Percentiles rank a stretch among this genome's conserved stretches.
These are phyloP conservation scores for Thuja plicata DNA, from an alignment of 83 land plant genomes.

Conservation along the genomic window DNA sequence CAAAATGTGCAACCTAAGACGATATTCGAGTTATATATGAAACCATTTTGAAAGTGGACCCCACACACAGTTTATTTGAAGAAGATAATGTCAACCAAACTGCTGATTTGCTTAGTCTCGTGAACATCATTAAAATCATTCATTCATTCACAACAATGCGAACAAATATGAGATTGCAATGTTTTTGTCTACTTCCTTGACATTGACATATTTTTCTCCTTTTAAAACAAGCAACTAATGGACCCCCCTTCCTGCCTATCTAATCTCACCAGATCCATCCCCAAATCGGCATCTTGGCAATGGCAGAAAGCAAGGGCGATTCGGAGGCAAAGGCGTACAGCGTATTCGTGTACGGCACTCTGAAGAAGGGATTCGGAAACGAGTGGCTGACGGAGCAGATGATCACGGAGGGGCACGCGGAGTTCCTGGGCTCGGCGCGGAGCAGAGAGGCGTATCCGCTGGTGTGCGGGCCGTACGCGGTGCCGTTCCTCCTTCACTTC, in stretches of 20 bases:
- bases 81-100: too few relatives aligned
- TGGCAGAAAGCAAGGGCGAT: not conserved
- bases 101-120: too few relatives aligned
- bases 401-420: slow-evolving; percentile 59
- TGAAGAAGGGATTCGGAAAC: slow-evolving; percentile 91
- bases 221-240: too few relatives aligned
- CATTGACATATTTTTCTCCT: not conserved
- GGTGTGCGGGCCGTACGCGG: slow-evolving; percentile 94
- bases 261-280: too few relatives aligned
- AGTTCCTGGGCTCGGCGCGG: slow-evolving; percentile 48
- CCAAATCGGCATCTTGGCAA: not conserved
- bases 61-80: too few relatives aligned
- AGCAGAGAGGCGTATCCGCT: slow-evolving; percentile 64
- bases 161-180: too few relatives aligned
- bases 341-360: slow-evolving; percentile 88
- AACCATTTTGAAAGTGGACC: too few relatives aligned
- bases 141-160: too few relatives aligned
- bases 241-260: not conserved
- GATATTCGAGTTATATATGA: too few relatives aligned
- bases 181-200: too few relatives aligned
- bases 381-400: slow-evolving; percentile 70
- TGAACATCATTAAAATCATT: too few relatives aligned
- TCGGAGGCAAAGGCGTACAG: slow-evolving; percentile 5
- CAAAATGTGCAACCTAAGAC: too few relatives aligned
- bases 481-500: slow-evolving; percentile 81